Evolutionary conservation across 495 filamentous ascomycete species (phyloP).

Genomic region (Daldinia loculata): DNA sequence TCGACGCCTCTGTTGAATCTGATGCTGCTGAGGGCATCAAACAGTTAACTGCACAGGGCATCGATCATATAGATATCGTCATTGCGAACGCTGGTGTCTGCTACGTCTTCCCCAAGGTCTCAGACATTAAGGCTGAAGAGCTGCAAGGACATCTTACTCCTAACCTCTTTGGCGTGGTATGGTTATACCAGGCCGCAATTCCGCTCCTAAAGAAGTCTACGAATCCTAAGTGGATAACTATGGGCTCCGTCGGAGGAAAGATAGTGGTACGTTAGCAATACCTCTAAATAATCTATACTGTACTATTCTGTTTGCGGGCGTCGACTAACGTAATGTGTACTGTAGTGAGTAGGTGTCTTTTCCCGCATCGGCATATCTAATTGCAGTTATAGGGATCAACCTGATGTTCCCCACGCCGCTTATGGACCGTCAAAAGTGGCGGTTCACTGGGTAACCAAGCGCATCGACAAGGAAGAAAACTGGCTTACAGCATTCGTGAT

Average conservation of each 20-base stretch:
- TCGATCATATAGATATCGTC: slow-evolving; percentile 44
- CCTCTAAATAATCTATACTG: neutral
- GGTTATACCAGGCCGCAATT: slow-evolving; percentile 47
- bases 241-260: slow-evolving; percentile 44
- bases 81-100: slow-evolving; percentile 47
- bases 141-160: slow-evolving; percentile 43
- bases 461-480: slow-evolving; percentile 51
- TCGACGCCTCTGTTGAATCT: slow-evolving; percentile 37
- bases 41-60: slow-evolving; percentile 32
- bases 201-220: slow-evolving; percentile 41
- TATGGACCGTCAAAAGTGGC: slow-evolving; percentile 54
- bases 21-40: slow-evolving; percentile 36
- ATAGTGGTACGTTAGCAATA: slow-evolving; percentile 34
- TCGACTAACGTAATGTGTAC: neutral
- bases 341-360: slow-evolving; percentile 5
- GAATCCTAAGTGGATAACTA: slow-evolving; percentile 49
- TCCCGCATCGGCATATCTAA: slow-evolving; percentile 17
- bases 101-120: slow-evolving; percentile 44
- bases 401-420: slow-evolving; percentile 44
- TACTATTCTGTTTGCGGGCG: neutral
- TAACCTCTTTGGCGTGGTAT: slow-evolving; percentile 45
- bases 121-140: slow-evolving; percentile 43
- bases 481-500: slow-evolving; percentile 50
- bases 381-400: slow-evolving; percentile 31
- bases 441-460: slow-evolving; percentile 51